Conservation (phyloP, 495 filamentous ascomycete genomes). For the Penicillium egyptiacum region DNA sequence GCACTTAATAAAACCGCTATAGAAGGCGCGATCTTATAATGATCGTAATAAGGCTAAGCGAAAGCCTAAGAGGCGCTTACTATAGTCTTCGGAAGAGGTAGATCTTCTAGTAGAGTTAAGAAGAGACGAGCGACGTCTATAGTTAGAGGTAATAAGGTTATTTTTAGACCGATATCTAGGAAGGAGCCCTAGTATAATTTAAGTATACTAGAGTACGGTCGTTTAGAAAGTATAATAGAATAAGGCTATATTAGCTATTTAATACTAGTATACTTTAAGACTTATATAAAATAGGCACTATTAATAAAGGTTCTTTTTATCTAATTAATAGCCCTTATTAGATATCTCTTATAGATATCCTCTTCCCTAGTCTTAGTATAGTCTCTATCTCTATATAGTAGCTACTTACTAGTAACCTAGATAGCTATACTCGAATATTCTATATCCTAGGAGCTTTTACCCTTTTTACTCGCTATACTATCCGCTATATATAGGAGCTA, state of each 20-base stretch:
- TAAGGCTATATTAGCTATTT: too few relatives aligned
- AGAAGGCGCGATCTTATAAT: background rate
- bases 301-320: background rate
- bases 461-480: conserved; percentile 27
- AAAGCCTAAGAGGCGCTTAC: background rate
- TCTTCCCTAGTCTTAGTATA: conserved; percentile 27
- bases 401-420: conserved; percentile 24
- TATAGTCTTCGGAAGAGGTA: background rate
- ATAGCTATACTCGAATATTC: conserved; percentile 25
- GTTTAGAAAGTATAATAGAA: too few relatives aligned
- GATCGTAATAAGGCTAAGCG: background rate
- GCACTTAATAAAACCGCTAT: background rate
- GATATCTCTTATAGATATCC: conserved; percentile 28
- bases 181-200: background rate
- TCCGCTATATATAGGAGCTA: conserved; percentile 24
- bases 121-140: background rate
- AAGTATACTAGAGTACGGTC: background rate
- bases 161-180: conserved; percentile 6
- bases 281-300: background rate
- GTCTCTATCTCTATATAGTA: conserved; percentile 22
- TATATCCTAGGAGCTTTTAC: conserved; percentile 25
- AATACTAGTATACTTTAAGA: too few relatives aligned
- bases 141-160: background rate
- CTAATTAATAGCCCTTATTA: conserved; percentile 20
- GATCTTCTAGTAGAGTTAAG: background rate